Evolutionary conservation across 306 rosid species (phyloP).

Genomic region (barrel medic (Medicago truncatula)): MtrunA17r5.0-ANR NC_053044.1:7802501-7803000

Average conservation of each 20-base stretch:
- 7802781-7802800: slow-evolving; percentile 8
- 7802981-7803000: not conserved
- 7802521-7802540: slow-evolving; percentile 5
- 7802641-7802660: not conserved
- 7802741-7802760: not conserved
- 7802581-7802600: not conserved
- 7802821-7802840: slow-evolving; percentile 2
- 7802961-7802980: slow-evolving; percentile 29
- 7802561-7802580: slow-evolving; percentile 13
- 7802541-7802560: slow-evolving; percentile 29
- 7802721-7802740: not conserved
- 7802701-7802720: not conserved
- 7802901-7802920: slow-evolving; percentile 4
- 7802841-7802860: slow-evolving; percentile 7
- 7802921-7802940: slow-evolving; percentile 14
- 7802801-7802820: slow-evolving; percentile 19
- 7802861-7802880: slow-evolving; percentile 17
- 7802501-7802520: slow-evolving; percentile 25
- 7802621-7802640: not conserved
- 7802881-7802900: slow-evolving; percentile 24
- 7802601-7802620: not conserved
- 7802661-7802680: slow-evolving; percentile 1
- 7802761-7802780: not conserved
- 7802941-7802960: slow-evolving; percentile 8
- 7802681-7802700: not conserved